These are phyloP conservation scores for Claviceps sp. DNA, from an alignment of 2,329 filamentous ascomycete genomes.

Conservation along the genomic window DNA sequence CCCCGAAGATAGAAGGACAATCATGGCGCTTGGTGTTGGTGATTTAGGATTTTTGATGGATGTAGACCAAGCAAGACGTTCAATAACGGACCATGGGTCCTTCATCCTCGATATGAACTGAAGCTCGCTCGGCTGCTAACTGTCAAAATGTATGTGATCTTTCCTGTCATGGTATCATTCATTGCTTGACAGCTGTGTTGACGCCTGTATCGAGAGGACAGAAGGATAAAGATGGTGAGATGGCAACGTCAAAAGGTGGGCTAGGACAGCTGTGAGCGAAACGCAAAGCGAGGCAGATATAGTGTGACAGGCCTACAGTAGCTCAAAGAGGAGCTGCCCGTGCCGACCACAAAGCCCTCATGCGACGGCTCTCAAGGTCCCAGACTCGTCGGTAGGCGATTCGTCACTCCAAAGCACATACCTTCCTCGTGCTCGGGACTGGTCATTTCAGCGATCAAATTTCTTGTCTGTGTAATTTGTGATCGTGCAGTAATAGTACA, in stretches of 20 bases:
- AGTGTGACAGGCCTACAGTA: background rate
- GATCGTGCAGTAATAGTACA: background rate
- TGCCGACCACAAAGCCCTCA: background rate
- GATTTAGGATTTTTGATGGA: slow-evolving; percentile 8
- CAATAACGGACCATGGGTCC: background rate
- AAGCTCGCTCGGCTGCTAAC: background rate
- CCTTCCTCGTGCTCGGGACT: background rate
- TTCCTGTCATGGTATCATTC: slow-evolving; percentile 1
- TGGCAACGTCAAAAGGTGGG: background rate
- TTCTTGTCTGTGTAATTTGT: background rate
- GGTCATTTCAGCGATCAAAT: background rate
- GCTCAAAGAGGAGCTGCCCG: background rate
- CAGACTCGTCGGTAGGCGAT: background rate
- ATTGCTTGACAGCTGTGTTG: slow-evolving; percentile 5
- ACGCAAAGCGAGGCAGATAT: background rate
- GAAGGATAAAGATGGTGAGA: background rate
- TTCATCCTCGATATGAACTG: background rate
- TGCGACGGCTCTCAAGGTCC: background rate
- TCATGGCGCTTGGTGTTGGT: slow-evolving; percentile 12
- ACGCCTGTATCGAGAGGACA: slow-evolving; percentile 2
- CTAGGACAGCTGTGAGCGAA: background rate
- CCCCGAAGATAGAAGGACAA: slow-evolving; percentile 38
- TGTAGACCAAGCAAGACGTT: slow-evolving; percentile 2
- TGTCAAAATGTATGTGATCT: slow-evolving; percentile 5
- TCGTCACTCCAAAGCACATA: background rate